Conservation (phyloP, 2,329 filamentous ascomycete species). For the Fusarium lyarnte region DNA sequence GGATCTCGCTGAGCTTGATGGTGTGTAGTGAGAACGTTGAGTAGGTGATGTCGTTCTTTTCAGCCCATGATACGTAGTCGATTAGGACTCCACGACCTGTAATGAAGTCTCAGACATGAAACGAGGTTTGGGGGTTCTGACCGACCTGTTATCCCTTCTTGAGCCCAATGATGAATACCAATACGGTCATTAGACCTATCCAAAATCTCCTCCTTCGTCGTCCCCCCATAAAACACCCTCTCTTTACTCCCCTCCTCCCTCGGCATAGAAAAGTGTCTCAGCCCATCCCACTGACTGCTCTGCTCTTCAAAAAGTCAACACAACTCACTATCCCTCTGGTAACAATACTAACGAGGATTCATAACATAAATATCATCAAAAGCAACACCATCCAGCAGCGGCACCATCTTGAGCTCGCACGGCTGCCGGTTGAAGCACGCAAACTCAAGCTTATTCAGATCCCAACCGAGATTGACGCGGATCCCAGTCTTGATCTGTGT, state of each 20-base stretch:
- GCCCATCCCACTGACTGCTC: constrained; percentile 62
- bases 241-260: constrained; percentile 47
- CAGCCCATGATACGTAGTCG: constrained; percentile 59
- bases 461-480: constrained; percentile 64
- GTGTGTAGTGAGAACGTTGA: constrained; percentile 53
- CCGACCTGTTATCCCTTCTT: constrained; percentile 50
- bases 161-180: constrained; percentile 59
- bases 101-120: accelerated
- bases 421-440: constrained; percentile 63
- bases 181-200: constrained; percentile 56
- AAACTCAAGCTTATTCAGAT: constrained; percentile 64
- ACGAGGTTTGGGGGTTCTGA: accelerated
- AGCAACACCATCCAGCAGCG: constrained; percentile 56
- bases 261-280: constrained; percentile 59
- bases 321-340: background rate
- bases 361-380: constrained; percentile 62
- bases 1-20: constrained; percentile 45
- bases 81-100: constrained; percentile 60
- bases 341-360: constrained; percentile 51
- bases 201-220: constrained; percentile 56
- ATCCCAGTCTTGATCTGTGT: constrained; percentile 61
- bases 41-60: constrained; percentile 49
- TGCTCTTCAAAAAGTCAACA: constrained; percentile 38
- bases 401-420: constrained; percentile 60
- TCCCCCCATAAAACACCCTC: constrained; percentile 60